Percentiles rank a stretch among this genome's conserved stretches.
These are phyloP conservation scores for Hygrophila difformis DNA, from an alignment of 257 asterid species.

Conservation along the genomic window DNA sequence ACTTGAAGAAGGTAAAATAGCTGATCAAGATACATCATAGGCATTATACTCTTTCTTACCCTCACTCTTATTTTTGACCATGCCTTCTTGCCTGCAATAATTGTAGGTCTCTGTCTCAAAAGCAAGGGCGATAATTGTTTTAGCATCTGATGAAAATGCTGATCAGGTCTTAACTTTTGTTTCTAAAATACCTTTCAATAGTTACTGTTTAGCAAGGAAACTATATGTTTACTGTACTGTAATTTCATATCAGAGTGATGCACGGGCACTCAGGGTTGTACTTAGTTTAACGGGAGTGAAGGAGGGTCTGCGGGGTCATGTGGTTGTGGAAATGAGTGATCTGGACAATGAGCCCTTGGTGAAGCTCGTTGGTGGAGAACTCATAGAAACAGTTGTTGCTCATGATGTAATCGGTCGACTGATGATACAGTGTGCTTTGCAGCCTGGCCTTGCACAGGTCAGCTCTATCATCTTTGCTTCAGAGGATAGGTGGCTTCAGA, in stretches of 20 bases:
- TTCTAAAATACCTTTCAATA: constrained; percentile 11
- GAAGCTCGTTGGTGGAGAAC: constrained; percentile 97
- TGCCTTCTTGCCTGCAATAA: no score
- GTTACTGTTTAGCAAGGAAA: constrained; percentile 6
- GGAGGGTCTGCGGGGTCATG: constrained; percentile 92
- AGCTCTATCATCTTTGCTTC: constrained; percentile 1
- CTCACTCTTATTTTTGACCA: constrained; percentile 13
- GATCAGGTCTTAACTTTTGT: constrained; percentile 58
- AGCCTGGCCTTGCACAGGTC: constrained; percentile 99
- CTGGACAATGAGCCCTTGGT: constrained; percentile 97
- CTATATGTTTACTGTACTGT: constrained; percentile 16
- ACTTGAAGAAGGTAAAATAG: constrained; percentile 63
- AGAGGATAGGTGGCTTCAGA: no score
- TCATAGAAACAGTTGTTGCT: constrained; percentile 93
- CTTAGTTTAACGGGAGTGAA: constrained; percentile 90
- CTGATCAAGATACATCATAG: constrained; percentile 2
- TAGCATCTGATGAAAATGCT: constrained; percentile 98
- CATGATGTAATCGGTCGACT: constrained; percentile 96
- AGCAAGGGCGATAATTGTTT: constrained; percentile 89
- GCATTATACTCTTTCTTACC: background rate
- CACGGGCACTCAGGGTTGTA: constrained; percentile 96
- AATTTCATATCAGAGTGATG: constrained; percentile 68
- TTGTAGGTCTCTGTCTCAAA: constrained; percentile 90
- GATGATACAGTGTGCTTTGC: constrained; percentile 98
- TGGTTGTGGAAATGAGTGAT: constrained; percentile 97